Conservation (phyloP, 805 yeast genomes). For the Dipodascopsis uninucleata region DNA sequence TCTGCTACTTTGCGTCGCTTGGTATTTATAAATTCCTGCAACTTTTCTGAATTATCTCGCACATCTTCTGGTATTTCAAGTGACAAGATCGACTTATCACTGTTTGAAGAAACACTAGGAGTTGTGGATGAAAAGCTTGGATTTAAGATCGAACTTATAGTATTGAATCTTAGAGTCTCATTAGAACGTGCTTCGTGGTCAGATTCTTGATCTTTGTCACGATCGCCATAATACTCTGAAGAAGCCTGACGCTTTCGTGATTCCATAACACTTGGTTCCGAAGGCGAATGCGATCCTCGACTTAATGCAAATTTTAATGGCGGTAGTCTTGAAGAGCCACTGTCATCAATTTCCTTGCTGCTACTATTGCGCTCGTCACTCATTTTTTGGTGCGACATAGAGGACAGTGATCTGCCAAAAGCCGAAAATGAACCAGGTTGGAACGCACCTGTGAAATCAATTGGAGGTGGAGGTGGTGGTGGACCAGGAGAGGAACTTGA, state of each 20-base stretch:
- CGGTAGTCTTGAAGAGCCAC: conserved; percentile 14
- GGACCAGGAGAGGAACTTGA: too few species aligned
- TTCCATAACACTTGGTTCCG: too few species aligned
- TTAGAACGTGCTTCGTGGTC: conserved; percentile 5
- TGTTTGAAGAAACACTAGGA: conserved; percentile 3
- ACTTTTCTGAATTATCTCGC: conserved; percentile 29
- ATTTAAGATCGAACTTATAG: conserved; percentile 26
- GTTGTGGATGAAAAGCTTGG: conserved; percentile 7
- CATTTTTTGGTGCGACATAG: conserved; percentile 1
- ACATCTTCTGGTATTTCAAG: conserved; percentile 33
- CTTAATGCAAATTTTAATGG: conserved; percentile 11
- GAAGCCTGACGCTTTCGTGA: conserved; percentile 3
- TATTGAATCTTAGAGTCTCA: conserved; percentile 12
- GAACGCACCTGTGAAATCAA: conserved; percentile 43
- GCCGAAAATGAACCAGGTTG: conserved; percentile 16
- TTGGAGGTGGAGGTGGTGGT: conserved; percentile 21
- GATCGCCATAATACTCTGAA: conserved; percentile 2
- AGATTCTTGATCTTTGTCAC: conserved; percentile 1
- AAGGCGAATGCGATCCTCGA: conserved; percentile 1
- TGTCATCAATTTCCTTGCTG: background rate
- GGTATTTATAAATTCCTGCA: conserved; percentile 35
- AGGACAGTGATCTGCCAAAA: conserved; percentile 1
- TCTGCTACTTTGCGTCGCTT: conserved; percentile 37
- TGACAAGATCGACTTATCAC: background rate
- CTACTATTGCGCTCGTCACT: background rate